These are phyloP conservation scores for Platanus orientalis DNA, from an alignment of 164 flowering plant genomes.

Conservation along the genomic window DNA sequence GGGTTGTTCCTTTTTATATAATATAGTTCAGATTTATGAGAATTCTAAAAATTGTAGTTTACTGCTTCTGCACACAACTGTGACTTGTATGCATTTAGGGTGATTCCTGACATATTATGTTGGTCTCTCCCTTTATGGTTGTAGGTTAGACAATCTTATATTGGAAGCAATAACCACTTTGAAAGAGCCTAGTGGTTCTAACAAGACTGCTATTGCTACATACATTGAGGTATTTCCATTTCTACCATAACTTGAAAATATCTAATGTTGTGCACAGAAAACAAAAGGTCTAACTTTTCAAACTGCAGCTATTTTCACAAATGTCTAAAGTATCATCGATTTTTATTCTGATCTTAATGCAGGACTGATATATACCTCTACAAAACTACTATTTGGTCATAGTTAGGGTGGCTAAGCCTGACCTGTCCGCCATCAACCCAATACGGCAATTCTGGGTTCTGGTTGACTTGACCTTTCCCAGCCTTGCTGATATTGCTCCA, in stretches of 20 bases:
- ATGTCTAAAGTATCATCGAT: neutral
- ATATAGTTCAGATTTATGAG: no score
- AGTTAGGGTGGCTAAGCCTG: no score
- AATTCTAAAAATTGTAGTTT: neutral
- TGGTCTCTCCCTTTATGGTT: constrained; percentile 8
- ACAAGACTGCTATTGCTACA: constrained; percentile 53
- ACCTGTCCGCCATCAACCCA: no score
- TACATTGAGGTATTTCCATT: constrained; percentile 62
- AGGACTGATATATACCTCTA: neutral
- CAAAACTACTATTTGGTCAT: no score
- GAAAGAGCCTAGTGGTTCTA: constrained; percentile 84
- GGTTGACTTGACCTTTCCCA: no score
- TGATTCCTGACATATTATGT: neutral
- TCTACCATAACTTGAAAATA: neutral
- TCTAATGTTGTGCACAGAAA: neutral
- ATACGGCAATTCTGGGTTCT: no score
- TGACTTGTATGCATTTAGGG: neutral
- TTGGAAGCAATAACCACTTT: constrained; percentile 63
- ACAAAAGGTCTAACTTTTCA: neutral
- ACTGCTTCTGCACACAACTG: neutral
- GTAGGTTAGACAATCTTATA: constrained; percentile 70
- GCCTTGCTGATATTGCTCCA: no score
- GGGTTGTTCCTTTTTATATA: no score
- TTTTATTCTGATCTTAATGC: neutral
- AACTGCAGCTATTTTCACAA: neutral